Evolutionary conservation across 208 protist species (phyloP).

Genomic region (Balamuthia mandrillaris): DNA sequence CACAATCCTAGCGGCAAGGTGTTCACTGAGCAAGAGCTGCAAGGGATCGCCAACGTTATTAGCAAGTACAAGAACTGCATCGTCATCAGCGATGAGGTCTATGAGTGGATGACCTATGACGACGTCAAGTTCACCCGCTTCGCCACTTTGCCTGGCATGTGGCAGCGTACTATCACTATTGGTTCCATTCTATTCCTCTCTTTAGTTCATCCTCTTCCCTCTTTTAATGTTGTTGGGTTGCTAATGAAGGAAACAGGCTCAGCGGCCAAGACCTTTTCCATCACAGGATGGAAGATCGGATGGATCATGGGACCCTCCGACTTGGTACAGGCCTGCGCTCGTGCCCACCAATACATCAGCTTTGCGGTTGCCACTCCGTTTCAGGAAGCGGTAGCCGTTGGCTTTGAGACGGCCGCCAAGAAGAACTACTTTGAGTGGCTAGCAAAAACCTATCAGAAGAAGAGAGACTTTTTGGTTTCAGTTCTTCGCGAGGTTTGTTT

Average conservation of each 20-base stretch:
- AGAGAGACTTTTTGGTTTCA: background rate
- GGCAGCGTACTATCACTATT: conserved; percentile 82
- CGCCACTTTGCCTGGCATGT: conserved; percentile 73
- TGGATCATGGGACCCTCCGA: conserved; percentile 71
- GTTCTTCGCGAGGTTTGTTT: conserved; percentile 53
- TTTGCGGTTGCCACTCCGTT: conserved; percentile 82
- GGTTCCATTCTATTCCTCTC: conserved; percentile 51
- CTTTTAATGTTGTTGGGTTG: background rate
- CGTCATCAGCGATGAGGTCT: conserved; percentile 62
- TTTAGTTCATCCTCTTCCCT: background rate
- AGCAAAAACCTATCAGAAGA: conserved; percentile 58
- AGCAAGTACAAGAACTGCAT: conserved; percentile 62
- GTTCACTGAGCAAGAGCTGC: conserved; percentile 63
- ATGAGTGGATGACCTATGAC: conserved; percentile 83
- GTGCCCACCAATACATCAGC: conserved; percentile 78
- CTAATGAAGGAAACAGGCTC: background rate
- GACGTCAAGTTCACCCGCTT: conserved; percentile 32
- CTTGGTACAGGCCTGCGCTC: conserved; percentile 15
- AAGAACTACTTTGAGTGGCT: conserved; percentile 62
- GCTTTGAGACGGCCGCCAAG: conserved; percentile 67
- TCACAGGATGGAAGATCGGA: conserved; percentile 88
- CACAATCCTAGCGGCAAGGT: too few species aligned
- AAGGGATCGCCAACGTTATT: conserved; percentile 72
- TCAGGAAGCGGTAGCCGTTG: conserved; percentile 79
- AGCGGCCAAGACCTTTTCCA: conserved; percentile 86